Base-by-base conservation (phyloP, 176 grass and related monocot genomes). In the Bolboschoenus planiculmis region DNA sequence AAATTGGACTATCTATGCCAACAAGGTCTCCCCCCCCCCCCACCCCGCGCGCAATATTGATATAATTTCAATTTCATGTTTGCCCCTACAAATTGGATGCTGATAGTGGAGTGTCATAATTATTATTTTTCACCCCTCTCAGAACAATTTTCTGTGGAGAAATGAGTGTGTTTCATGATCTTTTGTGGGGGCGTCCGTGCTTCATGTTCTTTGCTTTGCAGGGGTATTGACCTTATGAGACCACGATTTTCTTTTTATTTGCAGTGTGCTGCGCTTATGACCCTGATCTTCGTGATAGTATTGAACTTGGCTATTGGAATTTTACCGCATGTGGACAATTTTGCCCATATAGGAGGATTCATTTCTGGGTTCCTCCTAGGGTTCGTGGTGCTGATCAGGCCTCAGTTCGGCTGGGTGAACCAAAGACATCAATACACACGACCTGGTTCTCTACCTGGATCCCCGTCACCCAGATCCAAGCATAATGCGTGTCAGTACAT, bases 1-100 rank as follows among this genome's bases (percentile, higher is more conserved):
- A 16, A 97, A 97, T 83, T 97, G 95, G 95, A 80, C 95, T 18
- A 91, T 97, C 58, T 97, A 97, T 56, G 90, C 82, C 82, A 97
- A 97, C 71, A 94, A 97, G 90, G 94, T 97, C 6, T 48, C 36
- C 46, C 31, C 78, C 44, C 78, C 29, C 58, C 23, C 68, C 23
- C 3, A n/a, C n/a, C n/a, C n/a, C n/a, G n/a, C n/a, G n/a, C 31
- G 67, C 39, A 15, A 53, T 53, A 53, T 53, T 53, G 50, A 10
- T 78, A 2, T 44, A 76, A 21, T 44, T 61, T 10, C 79, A n/a
- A n/a, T 47, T 16, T 70, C 59, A 20, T 76, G 59, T 35, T 48
- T 43, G 21, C 5, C 35, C n/a, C 30, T 77, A 85, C 61, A 21
- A 18, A 27, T 68, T 62, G 31, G 29, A 39, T 71, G 36, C 9